Evolutionary conservation across 129 eudicot genomes (phyloP), one percentile per base, ranked within the genome.

Genomic region (Lactuca sativa): DNA sequence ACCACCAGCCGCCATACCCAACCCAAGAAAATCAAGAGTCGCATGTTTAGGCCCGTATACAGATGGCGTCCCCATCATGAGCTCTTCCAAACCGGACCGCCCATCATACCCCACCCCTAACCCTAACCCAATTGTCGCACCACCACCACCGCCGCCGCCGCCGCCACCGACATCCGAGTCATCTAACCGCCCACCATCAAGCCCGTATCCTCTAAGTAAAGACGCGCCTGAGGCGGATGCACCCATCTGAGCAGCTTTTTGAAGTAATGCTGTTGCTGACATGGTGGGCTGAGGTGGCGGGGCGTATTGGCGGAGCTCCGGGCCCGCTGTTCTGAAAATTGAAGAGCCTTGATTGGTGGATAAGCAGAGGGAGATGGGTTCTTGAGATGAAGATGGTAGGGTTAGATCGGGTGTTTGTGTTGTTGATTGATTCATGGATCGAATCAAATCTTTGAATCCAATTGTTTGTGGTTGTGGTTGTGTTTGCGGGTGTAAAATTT

Each of bases 191-290:
- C 78, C 78, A 10, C 62, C 40, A 25, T 87, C 83, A 2, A 90
- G 62, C 16, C 99, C 97, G 1, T 82, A 86, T 21, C 96, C 99
- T 71, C 87, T 81, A 16, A 93, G 85, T 36, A 90, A 77, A 0
- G 99, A 95, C n/a, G 87, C 86, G 14, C 87, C 86, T 6, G 87
- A 76, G 17, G 90, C 86, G 30, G 93, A 64, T 54, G 95, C 84
- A n/a, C 99, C 99, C 83, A 95, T 85, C 67, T 95, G 97, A 75
- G 97, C 95, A 32, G 99, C 99, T 74, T 86, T 95, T 65, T 95
- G 99, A 34, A 95, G 90, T 62, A 95, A 83, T 18, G 97, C 97
- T 4, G 99, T 95, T 21, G 99, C 99, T 43, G 99, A 90, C 95
- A 87, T 86, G n/a, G 97, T 81, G 11, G 99, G 97, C 78, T 80